These are phyloP conservation scores for Fusarium torreyae DNA, from an alignment of 2,329 filamentous ascomycete genomes.

Conservation along the genomic window DNA sequence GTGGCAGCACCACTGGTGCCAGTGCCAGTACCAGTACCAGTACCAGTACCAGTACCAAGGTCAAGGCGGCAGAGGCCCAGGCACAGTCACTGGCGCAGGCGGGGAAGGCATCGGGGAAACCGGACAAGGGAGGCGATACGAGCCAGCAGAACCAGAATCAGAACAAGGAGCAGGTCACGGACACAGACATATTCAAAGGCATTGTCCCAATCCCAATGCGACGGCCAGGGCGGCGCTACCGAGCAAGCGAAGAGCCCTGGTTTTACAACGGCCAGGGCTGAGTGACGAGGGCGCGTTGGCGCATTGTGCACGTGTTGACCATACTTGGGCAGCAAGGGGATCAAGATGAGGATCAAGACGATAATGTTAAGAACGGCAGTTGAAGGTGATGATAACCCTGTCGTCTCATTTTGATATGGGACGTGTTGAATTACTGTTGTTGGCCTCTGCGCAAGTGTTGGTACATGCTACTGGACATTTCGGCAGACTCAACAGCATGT, in stretches of 20 bases:
- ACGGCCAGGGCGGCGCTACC: constrained; percentile 69
- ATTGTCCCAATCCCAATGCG: constrained; percentile 75
- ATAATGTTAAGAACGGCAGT: constrained; percentile 31
- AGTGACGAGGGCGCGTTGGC: constrained; percentile 35
- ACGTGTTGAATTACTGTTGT: constrained; percentile 15
- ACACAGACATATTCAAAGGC: constrained; percentile 64
- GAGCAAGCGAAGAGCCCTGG: constrained; percentile 59
- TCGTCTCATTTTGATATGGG: constrained; percentile 12
- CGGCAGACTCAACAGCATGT: constrained; percentile 13
- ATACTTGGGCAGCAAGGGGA: constrained; percentile 21
- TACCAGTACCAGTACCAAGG: constrained; percentile 34
- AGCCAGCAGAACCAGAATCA: constrained; percentile 29
- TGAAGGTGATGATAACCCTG: constrained; percentile 27
- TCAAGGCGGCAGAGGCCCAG: constrained; percentile 41
- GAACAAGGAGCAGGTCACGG: constrained; percentile 22
- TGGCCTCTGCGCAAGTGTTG: constrained; percentile 32
- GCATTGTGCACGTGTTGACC: constrained; percentile 15
- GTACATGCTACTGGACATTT: constrained; percentile 26
- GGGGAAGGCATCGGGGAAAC: constrained; percentile 38
- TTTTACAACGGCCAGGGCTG: constrained; percentile 55
- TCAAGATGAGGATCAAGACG: constrained; percentile 21
- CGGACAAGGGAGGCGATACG: constrained; percentile 41
- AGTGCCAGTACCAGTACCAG: neutral
- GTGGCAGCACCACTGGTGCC: constrained; percentile 13
- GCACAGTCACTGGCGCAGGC: constrained; percentile 38